These are phyloP conservation scores for Zygoascus bituminiphila DNA, from an alignment of 805 yeast species.

Conservation along the genomic window DNA sequence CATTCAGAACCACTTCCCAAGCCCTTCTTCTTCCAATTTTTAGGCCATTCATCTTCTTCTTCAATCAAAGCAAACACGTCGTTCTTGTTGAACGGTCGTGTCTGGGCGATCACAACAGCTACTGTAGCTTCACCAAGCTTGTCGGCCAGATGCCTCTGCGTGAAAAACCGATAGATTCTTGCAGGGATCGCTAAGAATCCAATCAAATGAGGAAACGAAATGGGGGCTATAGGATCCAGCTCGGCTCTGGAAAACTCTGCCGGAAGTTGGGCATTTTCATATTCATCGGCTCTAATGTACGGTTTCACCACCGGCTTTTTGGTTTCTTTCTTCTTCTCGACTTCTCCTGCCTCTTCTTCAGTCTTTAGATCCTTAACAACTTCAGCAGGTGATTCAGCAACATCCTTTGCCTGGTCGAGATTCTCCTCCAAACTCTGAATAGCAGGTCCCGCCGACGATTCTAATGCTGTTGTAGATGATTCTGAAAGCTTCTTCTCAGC, in stretches of 20 bases:
- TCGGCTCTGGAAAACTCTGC: slow-evolving; percentile 43
- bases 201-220: slow-evolving; percentile 65
- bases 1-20: slow-evolving; percentile 72
- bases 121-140: slow-evolving; percentile 49
- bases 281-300: slow-evolving; percentile 53
- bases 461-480: slow-evolving; percentile 10
- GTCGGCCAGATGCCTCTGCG: slow-evolving; percentile 62
- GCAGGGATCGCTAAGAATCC: slow-evolving; percentile 75
- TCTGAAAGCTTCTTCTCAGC: slow-evolving; percentile 9
- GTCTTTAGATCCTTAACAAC: slow-evolving; percentile 1
- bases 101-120: slow-evolving; percentile 43
- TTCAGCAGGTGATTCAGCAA: slow-evolving; percentile 13
- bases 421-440: slow-evolving; percentile 5
- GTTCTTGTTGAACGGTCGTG: slow-evolving; percentile 42
- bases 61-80: slow-evolving; percentile 39
- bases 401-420: slow-evolving; percentile 5
- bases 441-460: not conserved
- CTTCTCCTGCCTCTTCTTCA: slow-evolving; percentile 11
- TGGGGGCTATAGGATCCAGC: slow-evolving; percentile 58
- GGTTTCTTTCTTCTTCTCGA: slow-evolving; percentile 16
- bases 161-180: slow-evolving; percentile 71
- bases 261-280: slow-evolving; percentile 46
- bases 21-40: slow-evolving; percentile 73
- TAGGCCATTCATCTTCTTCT: slow-evolving; percentile 86
- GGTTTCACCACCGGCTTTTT: slow-evolving; percentile 49